Percentiles rank a stretch among this genome's conserved stretches.
Evolutionary conservation across 2,329 filamentous ascomycete genomes (phyloP).

Genomic region (Sporothrix euskadiensis): DNA sequence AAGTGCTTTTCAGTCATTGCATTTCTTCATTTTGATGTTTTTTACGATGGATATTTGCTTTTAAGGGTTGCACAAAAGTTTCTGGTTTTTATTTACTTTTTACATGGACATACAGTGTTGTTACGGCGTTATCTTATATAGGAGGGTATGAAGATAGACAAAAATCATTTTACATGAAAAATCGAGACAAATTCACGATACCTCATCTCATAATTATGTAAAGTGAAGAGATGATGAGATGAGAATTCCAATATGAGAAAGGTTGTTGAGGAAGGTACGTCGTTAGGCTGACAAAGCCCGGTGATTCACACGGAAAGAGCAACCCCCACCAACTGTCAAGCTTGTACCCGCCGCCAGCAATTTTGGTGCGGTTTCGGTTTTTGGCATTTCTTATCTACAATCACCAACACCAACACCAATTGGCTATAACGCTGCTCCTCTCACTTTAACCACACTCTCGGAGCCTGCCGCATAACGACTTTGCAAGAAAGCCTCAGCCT

Average conservation of each 20-base stretch:
- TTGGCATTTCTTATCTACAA: conserved; percentile 8
- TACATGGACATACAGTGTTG: neutral
- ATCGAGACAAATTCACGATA: neutral
- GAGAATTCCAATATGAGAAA: neutral
- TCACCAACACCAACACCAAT: neutral
- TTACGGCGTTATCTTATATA: neutral
- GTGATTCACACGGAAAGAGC: neutral
- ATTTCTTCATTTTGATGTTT: neutral
- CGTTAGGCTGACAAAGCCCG: conserved; percentile 5
- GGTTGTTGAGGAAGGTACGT: neutral
- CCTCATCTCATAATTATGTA: neutral
- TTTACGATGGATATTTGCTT: neutral
- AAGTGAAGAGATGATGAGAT: neutral
- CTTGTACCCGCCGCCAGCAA: neutral
- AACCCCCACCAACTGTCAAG: neutral
- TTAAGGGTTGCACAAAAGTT: neutral
- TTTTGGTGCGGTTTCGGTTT: neutral
- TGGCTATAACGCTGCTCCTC: neutral
- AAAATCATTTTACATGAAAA: too few species aligned
- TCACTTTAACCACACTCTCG: neutral
- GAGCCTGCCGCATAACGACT: neutral
- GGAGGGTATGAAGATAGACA: neutral
- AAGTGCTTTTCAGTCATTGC: neutral
- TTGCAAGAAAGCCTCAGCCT: neutral
- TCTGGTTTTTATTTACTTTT: neutral